phyloP scores from a whole-genome alignment of 179 eudicot genomes.

The Beta macrorhiza region DNA sequence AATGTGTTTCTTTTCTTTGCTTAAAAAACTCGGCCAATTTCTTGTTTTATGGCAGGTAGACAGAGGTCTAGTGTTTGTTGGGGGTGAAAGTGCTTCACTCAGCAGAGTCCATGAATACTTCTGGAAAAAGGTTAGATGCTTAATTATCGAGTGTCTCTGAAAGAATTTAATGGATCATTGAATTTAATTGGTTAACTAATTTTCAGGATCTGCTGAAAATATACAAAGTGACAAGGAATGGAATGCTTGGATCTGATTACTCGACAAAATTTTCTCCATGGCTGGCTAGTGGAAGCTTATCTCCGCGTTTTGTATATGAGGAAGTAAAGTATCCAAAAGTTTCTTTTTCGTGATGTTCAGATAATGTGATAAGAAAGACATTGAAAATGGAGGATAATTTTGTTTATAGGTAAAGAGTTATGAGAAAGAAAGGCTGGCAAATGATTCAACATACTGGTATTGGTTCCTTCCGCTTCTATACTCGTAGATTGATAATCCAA shows the following conservation, averaged over 20 bases:
- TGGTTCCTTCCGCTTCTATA: background rate
- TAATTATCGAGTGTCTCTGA: background rate
- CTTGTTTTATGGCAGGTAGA: constrained; percentile 43
- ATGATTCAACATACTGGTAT: constrained; percentile 94
- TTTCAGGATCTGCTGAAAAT: constrained; percentile 62
- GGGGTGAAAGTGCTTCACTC: constrained; percentile 86
- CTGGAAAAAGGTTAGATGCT: constrained; percentile 76
- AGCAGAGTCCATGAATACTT: constrained; percentile 79
- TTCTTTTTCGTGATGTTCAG: background rate
- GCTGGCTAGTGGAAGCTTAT: constrained; percentile 89
- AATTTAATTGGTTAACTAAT: background rate
- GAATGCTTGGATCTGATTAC: constrained; percentile 93
- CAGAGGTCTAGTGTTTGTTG: constrained; percentile 65
- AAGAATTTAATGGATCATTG: background rate
- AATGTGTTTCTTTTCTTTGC: background rate
- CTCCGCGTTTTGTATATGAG: constrained; percentile 77
- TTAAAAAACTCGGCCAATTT: background rate
- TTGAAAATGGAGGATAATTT: background rate
- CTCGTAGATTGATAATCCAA: constrained; percentile 1
- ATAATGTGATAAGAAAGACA: background rate
- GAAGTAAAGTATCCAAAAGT: constrained; percentile 45
- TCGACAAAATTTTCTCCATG: constrained; percentile 97
- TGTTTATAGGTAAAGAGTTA: constrained; percentile 70
- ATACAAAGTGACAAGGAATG: constrained; percentile 83
- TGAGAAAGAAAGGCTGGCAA: constrained; percentile 63